Evolutionary conservation across 352 stramenopile species (phyloP), one percentile per base, ranked within the genome.

Genomic region (Peronospora destructor): DNA sequence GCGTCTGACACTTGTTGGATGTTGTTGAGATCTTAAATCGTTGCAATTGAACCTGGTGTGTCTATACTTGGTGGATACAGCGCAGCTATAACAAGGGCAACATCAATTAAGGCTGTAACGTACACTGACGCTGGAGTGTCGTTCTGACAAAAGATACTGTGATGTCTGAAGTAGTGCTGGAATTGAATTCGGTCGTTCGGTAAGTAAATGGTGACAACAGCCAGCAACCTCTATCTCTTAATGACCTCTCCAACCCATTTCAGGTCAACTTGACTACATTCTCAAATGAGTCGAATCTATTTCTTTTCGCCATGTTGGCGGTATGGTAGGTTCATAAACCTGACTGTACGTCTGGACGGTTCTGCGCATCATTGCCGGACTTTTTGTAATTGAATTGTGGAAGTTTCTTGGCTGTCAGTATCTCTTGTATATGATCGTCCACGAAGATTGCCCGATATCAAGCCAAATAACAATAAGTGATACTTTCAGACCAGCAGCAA

Each of bases 401-500:
- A 13, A 32, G 28, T 32, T 32, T 32, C 28, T 9, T 12, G 28
- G 28, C 4, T 32, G 7, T 32, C 17, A 12, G 3, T 32, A 12
- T 32, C 8, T 32, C 8, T 32, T 9, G 2, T 30, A 30, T 30
- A 10, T 30, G 26, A 6, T 30, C 26, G 5, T 30, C 4, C 28
- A 12, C 28, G 28, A 0, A 26, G 23, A 26, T 6, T 3, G 23
- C 23, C 23, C 23, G 23, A 26, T 26, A 26, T 26, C 23, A 4
- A 26, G 4, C 4, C 23, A 32, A 32, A 32, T 12, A 12, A 12
- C 10, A 36, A 36, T 1, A 16, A 14, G 4, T 16, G 5, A 36
- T 14, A 17, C 16, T 39, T 23, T 52, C 63, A 87, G 7, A 87
- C 63, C 23, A 87, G 56, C 13, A 87, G 47, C 6, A 66, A 83